Percentiles rank a stretch among this genome's conserved stretches.
Evolutionary conservation across 257 asterid genomes (phyloP).

Genomic region (Lantana camara): DNA sequence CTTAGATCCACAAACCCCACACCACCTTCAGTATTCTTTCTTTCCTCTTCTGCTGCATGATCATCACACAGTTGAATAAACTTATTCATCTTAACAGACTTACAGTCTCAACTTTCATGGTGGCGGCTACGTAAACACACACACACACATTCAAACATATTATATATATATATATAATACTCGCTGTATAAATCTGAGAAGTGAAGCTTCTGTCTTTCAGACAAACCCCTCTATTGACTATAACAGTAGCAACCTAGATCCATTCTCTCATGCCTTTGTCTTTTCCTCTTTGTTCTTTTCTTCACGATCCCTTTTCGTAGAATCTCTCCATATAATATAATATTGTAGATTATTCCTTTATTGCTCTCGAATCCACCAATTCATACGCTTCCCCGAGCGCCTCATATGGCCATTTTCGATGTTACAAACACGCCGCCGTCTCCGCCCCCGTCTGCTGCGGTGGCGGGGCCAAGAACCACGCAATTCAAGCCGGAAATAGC

Average conservation of each 20-base stretch:
- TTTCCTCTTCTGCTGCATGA: constrained; percentile 11
- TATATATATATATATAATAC: too few species aligned
- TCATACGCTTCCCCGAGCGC: neutral
- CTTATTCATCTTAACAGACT: neutral
- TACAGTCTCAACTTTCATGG: constrained; percentile 21
- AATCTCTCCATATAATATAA: constrained; percentile 22
- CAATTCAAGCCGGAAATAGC: constrained; percentile 62
- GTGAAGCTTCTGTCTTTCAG: constrained; percentile 31
- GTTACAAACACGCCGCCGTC: constrained; percentile 25
- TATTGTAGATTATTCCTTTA: constrained; percentile 9
- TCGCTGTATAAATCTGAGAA: neutral
- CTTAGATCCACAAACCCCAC: neutral
- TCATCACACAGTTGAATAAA: constrained; percentile 7
- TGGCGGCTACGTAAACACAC: constrained; percentile 17
- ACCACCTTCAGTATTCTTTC: neutral
- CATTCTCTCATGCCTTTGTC: constrained; percentile 41
- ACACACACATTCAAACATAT: neutral
- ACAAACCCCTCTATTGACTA: constrained; percentile 32
- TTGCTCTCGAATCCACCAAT: neutral
- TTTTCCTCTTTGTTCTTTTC: constrained; percentile 31
- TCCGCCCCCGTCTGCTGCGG: constrained; percentile 30
- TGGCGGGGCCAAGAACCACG: constrained; percentile 2
- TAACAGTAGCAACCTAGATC: constrained; percentile 32
- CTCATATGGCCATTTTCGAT: constrained; percentile 41
- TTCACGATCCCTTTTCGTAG: constrained; percentile 17